These are phyloP conservation scores for Colletotrichum magnum DNA, from an alignment of 2,329 filamentous ascomycete genomes.

Conservation along the genomic window DNA sequence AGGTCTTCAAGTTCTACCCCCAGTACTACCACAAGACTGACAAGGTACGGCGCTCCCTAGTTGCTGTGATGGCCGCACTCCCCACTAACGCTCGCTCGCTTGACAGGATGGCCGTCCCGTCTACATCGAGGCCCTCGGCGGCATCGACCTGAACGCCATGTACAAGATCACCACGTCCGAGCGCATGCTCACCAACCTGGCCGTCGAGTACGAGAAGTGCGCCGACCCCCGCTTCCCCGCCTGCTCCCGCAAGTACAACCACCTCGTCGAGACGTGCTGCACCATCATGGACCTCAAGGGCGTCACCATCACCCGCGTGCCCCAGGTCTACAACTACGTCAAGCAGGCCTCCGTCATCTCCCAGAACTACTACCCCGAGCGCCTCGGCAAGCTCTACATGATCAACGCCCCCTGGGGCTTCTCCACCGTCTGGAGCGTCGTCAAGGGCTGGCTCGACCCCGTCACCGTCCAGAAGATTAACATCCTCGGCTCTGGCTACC, in stretches of 20 bases:
- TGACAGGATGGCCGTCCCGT: conserved; percentile 91
- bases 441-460: conserved; percentile 96
- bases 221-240: conserved; percentile 93
- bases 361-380: conserved; percentile 99
- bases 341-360: conserved; percentile 88
- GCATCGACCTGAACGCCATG: conserved; percentile 91
- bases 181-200: conserved; percentile 96
- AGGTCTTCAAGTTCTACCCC: conserved; percentile 92
- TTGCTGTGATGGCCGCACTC: background rate
- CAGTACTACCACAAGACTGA: conserved; percentile 99
- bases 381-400: conserved; percentile 93
- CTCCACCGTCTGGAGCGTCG: conserved; percentile 83
- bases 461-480: conserved; percentile 98
- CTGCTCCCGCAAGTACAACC: conserved; percentile 91
- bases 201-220: conserved; percentile 97
- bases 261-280: conserved; percentile 97
- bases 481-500: conserved; percentile 85
- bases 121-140: conserved; percentile 96
- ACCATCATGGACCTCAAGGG: conserved; percentile 98
- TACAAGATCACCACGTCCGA: conserved; percentile 93
- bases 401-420: conserved; percentile 99
- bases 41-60: conserved; percentile 66
- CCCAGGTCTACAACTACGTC: conserved; percentile 90
- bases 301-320: conserved; percentile 85
- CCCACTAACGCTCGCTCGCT: conserved; percentile 16